Evolutionary conservation across 805 yeast species (phyloP).

Genomic region (Wickerhamiella azymoides): DNA sequence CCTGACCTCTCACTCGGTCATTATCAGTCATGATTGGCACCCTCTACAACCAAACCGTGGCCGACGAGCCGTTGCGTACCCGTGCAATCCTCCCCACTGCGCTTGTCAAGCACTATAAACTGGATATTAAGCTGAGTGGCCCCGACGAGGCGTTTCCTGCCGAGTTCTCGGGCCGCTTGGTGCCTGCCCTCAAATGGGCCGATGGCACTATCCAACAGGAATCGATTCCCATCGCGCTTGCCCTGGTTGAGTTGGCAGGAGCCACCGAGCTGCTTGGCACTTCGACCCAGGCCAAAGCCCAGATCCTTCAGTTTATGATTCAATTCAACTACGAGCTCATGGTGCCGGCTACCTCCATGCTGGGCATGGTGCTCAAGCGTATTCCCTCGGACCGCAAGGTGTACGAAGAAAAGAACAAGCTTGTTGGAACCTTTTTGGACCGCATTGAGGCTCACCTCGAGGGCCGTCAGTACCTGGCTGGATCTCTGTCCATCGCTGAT

Average conservation of each 20-base stretch:
- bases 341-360: slow-evolving; percentile 36
- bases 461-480: slow-evolving; percentile 59
- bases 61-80: slow-evolving; percentile 17
- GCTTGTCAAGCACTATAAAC: slow-evolving; percentile 38
- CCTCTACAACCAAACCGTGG: slow-evolving; percentile 10
- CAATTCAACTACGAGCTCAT: slow-evolving; percentile 56
- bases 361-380: slow-evolving; percentile 49
- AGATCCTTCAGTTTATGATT: slow-evolving; percentile 64
- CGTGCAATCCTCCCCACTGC: slow-evolving; percentile 14
- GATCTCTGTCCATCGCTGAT: slow-evolving; percentile 47
- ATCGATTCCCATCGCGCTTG: neutral
- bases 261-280: slow-evolving; percentile 43
- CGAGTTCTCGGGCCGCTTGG: slow-evolving; percentile 42
- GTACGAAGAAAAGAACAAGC: slow-evolving; percentile 34
- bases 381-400: slow-evolving; percentile 66
- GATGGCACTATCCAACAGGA: slow-evolving; percentile 1
- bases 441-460: slow-evolving; percentile 34
- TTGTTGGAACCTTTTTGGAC: slow-evolving; percentile 29
- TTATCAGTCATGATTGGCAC: slow-evolving; percentile 13
- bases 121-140: slow-evolving; percentile 39
- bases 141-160: slow-evolving; percentile 32
- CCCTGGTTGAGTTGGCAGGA: slow-evolving; percentile 21
- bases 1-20: too few relatives aligned
- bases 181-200: slow-evolving; percentile 36
- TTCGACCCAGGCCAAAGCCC: slow-evolving; percentile 43